Conservation (phyloP, 176 grass and related monocot species). For the Canna indica region DNA sequence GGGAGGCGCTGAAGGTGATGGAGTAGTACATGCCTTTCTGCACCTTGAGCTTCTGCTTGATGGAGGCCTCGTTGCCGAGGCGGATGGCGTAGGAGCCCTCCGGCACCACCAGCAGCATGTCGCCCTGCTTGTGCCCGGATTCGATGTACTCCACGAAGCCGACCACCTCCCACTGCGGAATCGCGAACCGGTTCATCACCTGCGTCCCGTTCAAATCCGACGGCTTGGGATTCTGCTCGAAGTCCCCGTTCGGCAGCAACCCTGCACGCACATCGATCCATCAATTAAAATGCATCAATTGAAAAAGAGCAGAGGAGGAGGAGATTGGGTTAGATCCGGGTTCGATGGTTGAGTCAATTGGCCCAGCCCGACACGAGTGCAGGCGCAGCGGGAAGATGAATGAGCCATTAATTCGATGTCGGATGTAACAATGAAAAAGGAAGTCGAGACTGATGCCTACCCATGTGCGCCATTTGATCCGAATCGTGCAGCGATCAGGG, state of each 20-base stretch:
- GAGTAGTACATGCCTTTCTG: constrained; percentile 14
- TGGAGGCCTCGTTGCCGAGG: constrained; percentile 18
- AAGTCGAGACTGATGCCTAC: too few species aligned
- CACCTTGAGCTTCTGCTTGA: constrained; percentile 13
- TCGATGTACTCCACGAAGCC: constrained; percentile 24
- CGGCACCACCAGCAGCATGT: constrained; percentile 21
- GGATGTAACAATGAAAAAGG: too few species aligned
- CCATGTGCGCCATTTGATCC: too few species aligned
- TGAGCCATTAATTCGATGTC: too few species aligned
- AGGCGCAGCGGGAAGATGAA: too few species aligned
- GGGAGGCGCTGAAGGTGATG: constrained; percentile 20
- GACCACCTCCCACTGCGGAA: constrained; percentile 11
- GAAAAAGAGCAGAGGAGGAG: too few species aligned
- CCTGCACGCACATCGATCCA: not conserved
- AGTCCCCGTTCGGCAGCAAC: constrained; percentile 19
- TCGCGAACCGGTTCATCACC: constrained; percentile 4
- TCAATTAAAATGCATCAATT: not conserved
- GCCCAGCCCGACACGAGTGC: too few species aligned
- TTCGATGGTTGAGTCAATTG: too few species aligned
- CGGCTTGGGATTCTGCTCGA: constrained; percentile 8
- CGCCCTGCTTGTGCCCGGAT: constrained; percentile 22
- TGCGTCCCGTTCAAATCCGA: constrained; percentile 19
- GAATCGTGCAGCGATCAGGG: too few species aligned
- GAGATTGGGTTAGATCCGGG: too few species aligned
- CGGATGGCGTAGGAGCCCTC: constrained; percentile 12